phyloP scores from a whole-genome alignment of 495 filamentous ascomycete genomes.

The Chlorociboria aeruginascens region DNA sequence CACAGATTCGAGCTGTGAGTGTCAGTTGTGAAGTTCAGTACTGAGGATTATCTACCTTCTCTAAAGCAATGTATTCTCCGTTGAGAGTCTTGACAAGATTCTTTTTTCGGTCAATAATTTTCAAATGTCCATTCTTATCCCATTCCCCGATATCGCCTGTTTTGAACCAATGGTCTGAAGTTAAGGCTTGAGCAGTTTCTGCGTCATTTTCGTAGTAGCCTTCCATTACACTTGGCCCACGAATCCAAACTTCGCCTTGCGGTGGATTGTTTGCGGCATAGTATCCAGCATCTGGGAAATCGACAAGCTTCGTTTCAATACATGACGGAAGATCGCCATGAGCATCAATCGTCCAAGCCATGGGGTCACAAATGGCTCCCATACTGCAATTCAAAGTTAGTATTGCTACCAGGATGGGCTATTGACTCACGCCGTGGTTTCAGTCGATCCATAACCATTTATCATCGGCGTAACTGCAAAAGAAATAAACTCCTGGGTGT shows the following conservation, averaged over 20 bases:
- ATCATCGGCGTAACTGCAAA: slow-evolving; percentile 79
- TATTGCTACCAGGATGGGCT: not conserved
- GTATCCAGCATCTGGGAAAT: slow-evolving; percentile 89
- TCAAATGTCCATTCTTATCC: slow-evolving; percentile 64
- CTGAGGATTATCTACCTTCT: slow-evolving; percentile 43
- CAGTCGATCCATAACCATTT: slow-evolving; percentile 88
- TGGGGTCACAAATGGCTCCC: slow-evolving; percentile 78
- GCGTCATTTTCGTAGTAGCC: slow-evolving; percentile 72
- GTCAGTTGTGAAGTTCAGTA: slow-evolving; percentile 31
- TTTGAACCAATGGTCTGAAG: slow-evolving; percentile 83
- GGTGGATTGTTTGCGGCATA: slow-evolving; percentile 72
- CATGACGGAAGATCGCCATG: slow-evolving; percentile 67
- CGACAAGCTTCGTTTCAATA: slow-evolving; percentile 87
- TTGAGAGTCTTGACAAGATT: slow-evolving; percentile 90
- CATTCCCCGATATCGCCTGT: slow-evolving; percentile 91
- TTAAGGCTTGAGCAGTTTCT: slow-evolving; percentile 62
- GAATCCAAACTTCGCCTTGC: slow-evolving; percentile 89
- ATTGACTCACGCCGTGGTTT: slow-evolving; percentile 56
- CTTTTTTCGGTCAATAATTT: slow-evolving; percentile 94
- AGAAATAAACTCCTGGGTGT: slow-evolving; percentile 76
- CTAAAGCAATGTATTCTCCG: slow-evolving; percentile 95
- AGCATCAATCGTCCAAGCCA: slow-evolving; percentile 69
- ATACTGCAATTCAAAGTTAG: slow-evolving; percentile 51
- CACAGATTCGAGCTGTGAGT: slow-evolving; percentile 64
- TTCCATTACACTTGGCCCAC: slow-evolving; percentile 57